These are phyloP conservation scores for Brachypodium distachyon DNA, from an alignment of 202 grass and related monocot species.

Conservation along the genomic window DNA sequence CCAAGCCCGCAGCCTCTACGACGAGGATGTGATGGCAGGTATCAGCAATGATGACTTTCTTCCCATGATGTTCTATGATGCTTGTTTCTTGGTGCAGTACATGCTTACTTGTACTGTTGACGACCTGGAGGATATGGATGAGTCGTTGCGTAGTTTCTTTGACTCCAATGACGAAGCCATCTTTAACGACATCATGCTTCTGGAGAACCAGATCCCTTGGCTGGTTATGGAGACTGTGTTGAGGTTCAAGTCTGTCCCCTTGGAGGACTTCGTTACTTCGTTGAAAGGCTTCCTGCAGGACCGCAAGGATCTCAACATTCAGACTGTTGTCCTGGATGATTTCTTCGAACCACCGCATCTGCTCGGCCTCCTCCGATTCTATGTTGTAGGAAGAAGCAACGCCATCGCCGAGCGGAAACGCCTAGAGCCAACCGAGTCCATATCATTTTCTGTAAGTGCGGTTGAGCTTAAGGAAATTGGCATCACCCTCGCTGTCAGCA, in stretches of 20 bases:
- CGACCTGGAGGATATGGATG: not conserved
- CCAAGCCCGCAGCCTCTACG: not conserved
- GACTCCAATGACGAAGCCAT: not conserved
- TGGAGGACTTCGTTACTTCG: not conserved
- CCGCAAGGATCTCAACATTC: accelerated
- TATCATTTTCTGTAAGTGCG: not conserved
- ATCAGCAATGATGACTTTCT: not conserved
- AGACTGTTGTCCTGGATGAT: too few relatives aligned
- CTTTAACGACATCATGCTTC: not conserved
- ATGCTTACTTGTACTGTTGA: not conserved
- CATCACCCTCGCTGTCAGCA: not conserved
- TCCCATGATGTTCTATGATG: not conserved
- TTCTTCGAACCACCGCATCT: not conserved
- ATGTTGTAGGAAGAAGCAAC: not conserved
- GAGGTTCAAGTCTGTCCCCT: not conserved
- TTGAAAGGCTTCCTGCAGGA: not conserved
- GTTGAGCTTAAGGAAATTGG: not conserved
- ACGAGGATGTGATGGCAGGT: not conserved
- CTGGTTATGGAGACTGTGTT: not conserved
- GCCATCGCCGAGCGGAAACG: not conserved
- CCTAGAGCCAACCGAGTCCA: too few relatives aligned
- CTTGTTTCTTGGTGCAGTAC: conserved; percentile 12
- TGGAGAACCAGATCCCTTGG: conserved; percentile 12
- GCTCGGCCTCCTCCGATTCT: not conserved
- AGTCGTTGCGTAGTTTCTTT: not conserved